phyloP scores from a whole-genome alignment of 2,329 filamentous ascomycete genomes.

The Neopestalotiopsis sp. region DNA sequence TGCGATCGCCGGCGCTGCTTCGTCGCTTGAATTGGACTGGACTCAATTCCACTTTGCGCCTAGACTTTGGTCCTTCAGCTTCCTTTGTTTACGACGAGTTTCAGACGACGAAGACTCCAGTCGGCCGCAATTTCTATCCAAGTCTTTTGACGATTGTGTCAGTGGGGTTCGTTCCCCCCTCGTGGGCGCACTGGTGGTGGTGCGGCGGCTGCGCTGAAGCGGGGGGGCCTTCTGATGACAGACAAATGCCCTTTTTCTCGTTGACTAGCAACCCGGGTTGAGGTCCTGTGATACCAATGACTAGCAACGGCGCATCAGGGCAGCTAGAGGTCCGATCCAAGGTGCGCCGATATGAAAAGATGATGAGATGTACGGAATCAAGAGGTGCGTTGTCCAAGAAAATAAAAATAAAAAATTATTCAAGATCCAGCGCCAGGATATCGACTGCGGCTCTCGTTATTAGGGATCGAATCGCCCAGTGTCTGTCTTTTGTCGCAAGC shows the following conservation, averaged over 20 bases:
- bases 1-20: background rate
- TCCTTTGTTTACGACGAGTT: conserved; percentile 2
- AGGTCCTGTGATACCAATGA: too few species aligned
- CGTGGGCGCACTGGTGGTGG: background rate
- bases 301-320: conserved; percentile 4
- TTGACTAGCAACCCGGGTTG: too few species aligned
- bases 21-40: background rate
- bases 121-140: conserved; percentile 9
- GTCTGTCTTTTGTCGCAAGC: background rate
- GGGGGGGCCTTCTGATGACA: background rate
- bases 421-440: too few species aligned
- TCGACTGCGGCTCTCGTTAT: too few species aligned
- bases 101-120: conserved; percentile 10
- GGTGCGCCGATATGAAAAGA: background rate
- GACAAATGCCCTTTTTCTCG: background rate
- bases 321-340: background rate
- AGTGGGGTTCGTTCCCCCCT: conserved; percentile 4
- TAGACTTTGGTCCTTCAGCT: background rate
- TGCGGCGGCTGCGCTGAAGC: background rate
- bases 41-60: background rate
- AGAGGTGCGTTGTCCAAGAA: background rate
- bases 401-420: too few species aligned
- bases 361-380: background rate
- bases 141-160: conserved; percentile 6
- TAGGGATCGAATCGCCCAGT: background rate